Evolutionary conservation across 176 grass and related monocot genomes (phyloP), one percentile per base, ranked within the genome.

Genomic region (Ensete glaucum): DNA sequence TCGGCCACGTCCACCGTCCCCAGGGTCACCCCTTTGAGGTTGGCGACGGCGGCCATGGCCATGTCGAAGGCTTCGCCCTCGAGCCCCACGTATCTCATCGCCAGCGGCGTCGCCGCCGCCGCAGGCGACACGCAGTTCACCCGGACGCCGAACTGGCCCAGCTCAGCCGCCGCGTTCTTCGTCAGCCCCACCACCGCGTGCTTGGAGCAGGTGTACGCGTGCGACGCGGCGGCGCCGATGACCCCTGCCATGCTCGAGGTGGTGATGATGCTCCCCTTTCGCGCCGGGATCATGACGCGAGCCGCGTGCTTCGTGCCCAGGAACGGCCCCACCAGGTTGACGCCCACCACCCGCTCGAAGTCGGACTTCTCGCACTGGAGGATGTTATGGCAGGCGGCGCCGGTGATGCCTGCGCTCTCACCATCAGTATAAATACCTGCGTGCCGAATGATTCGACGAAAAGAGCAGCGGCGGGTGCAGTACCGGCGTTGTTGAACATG

Each of bases 401-500:
- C 81, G 17, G 4, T 20, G 57, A 68, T 79, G 48, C 82, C 82
- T 62, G 57, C 57, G 55, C 13, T 43, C 34, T 43, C 34, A 43
- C 6, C 34, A 43, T 43, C 34, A 43, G 34, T 43, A 6, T 43
- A 43, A 6, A 43, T 6, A 43, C 34, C 34, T 43, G 34, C 34
- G 34, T 43, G 34, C 4, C 4, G 4, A 43, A 43, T 6, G 57
- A 60, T 8, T 9, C 15, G 57, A 60, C 14, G 57, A n/a, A 3
- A n/a, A 60, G 3, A 60, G 17, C 57, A 21, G 10, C 7, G 15
- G 20, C 20, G 20, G 15, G 20, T 62, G 13, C 15, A 13, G 10
- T 68, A 68, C 65, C 65, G 8, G 82, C 82, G 66, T 84, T 85
- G 73, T 80, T 85, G 50, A 85, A 85, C 82, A 85, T 85, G 68